These are phyloP conservation scores for Hypoxylon intermedium DNA, from an alignment of 495 filamentous ascomycete species.

Conservation along the genomic window DNA sequence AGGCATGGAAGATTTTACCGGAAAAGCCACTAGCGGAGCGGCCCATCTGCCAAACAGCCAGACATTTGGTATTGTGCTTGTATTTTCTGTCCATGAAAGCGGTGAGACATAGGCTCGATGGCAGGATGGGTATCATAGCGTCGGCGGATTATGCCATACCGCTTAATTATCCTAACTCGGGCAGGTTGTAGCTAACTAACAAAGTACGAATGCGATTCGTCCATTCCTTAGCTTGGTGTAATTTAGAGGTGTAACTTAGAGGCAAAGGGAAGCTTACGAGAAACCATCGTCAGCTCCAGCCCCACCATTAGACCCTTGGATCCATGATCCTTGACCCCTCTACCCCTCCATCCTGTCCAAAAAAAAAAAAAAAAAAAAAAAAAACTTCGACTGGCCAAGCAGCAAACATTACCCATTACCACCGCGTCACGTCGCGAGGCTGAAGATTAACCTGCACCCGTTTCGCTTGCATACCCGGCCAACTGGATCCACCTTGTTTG, in stretches of 20 bases:
- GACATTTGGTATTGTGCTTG: no score
- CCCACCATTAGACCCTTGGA: slow-evolving; percentile 22
- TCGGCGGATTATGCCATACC: slow-evolving; percentile 3
- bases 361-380: slow-evolving; percentile 23
- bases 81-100: slow-evolving; percentile 11
- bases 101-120: slow-evolving; percentile 15
- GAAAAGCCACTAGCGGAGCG: slow-evolving; percentile 18
- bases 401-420: no score
- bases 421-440: slow-evolving; percentile 26
- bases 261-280: slow-evolving; percentile 19
- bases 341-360: slow-evolving; percentile 28
- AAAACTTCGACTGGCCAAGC: slow-evolving; percentile 4
- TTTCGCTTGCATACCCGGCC: not conserved
- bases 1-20: slow-evolving; percentile 22
- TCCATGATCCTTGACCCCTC: slow-evolving; percentile 10
- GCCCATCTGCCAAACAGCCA: slow-evolving; percentile 1
- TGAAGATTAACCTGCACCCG: slow-evolving; percentile 24
- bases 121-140: not conserved
- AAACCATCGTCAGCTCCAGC: slow-evolving; percentile 19
- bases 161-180: not conserved
- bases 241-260: no score
- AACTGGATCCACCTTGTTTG: not conserved
- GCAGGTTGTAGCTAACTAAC: no score
- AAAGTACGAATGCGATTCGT: no score
- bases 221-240: no score